Evolutionary conservation across 129 eudicot species (phyloP).

Genomic region (Artemisia tridentata): DNA sequence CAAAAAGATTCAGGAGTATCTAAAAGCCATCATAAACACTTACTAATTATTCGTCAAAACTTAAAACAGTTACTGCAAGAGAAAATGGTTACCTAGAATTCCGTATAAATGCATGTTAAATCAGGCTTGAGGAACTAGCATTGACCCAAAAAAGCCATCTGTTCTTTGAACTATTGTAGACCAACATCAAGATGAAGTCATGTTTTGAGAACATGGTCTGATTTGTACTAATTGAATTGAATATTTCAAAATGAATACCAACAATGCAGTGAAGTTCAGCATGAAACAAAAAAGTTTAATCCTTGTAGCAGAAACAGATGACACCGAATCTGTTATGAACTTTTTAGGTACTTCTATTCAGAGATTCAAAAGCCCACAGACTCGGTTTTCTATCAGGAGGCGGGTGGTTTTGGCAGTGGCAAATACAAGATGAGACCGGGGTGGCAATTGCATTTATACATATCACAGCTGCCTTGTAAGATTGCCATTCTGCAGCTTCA

Average conservation of each 20-base stretch:
- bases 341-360: constrained; percentile 69
- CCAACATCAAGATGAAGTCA: not conserved
- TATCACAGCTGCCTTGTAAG: constrained; percentile 96
- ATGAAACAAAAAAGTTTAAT: not conserved
- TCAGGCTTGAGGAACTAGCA: too few relatives aligned
- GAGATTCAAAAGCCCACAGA: constrained; percentile 50
- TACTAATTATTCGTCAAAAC: too few relatives aligned
- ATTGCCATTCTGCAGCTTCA: constrained; percentile 8
- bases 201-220: not conserved
- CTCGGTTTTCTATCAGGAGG: constrained; percentile 47
- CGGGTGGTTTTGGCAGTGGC: constrained; percentile 44
- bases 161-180: too few relatives aligned
- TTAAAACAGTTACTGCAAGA: too few relatives aligned
- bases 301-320: not conserved
- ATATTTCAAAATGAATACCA: not conserved
- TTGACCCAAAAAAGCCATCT: too few relatives aligned
- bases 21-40: too few relatives aligned
- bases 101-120: too few relatives aligned
- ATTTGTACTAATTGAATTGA: not conserved
- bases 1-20: too few relatives aligned
- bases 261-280: too few relatives aligned
- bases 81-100: too few relatives aligned
- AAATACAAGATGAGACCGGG: constrained; percentile 65
- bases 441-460: constrained; percentile 79
- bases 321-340: not conserved